Percentiles rank a stretch among this genome's conserved stretches.
Evolutionary conservation across 495 filamentous ascomycete genomes (phyloP).

Genomic region (Talaromyces liani): DNA sequence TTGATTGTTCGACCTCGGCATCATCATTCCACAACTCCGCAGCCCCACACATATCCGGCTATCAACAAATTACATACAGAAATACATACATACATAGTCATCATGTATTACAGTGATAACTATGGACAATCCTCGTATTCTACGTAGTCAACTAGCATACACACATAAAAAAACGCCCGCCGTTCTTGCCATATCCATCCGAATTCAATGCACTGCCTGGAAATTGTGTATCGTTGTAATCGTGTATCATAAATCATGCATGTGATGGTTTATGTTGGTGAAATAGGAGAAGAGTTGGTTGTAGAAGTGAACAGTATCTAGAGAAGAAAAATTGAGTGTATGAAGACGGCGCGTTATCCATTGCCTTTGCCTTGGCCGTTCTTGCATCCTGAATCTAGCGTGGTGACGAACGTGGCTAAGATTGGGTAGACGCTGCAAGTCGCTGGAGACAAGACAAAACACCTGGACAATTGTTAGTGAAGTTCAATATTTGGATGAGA

Average conservation of each 20-base stretch:
- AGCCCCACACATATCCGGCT: neutral
- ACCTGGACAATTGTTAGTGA: neutral
- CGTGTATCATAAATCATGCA: slow-evolving; percentile 1
- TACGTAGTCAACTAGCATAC: neutral
- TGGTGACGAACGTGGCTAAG: neutral
- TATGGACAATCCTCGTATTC: neutral
- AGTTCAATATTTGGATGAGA: neutral
- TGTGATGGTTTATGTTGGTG: neutral
- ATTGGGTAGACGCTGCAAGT: neutral
- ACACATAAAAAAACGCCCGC: slow-evolving; percentile 1
- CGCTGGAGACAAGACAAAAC: slow-evolving; percentile 10
- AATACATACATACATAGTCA: too few species aligned
- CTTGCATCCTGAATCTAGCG: neutral
- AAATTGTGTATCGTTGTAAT: slow-evolving; percentile 2
- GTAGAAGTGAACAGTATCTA: neutral
- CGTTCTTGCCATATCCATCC: neutral
- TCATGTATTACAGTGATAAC: neutral
- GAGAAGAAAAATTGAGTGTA: neutral
- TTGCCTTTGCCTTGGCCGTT: neutral
- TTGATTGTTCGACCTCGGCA: neutral
- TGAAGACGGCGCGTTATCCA: neutral
- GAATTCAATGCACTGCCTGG: neutral
- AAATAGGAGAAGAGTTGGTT: neutral
- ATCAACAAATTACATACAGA: neutral
- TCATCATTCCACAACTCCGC: neutral